Evolutionary conservation across 2,329 filamentous ascomycete species (phyloP).

Genomic region (Aspergillus vadensis): DNA sequence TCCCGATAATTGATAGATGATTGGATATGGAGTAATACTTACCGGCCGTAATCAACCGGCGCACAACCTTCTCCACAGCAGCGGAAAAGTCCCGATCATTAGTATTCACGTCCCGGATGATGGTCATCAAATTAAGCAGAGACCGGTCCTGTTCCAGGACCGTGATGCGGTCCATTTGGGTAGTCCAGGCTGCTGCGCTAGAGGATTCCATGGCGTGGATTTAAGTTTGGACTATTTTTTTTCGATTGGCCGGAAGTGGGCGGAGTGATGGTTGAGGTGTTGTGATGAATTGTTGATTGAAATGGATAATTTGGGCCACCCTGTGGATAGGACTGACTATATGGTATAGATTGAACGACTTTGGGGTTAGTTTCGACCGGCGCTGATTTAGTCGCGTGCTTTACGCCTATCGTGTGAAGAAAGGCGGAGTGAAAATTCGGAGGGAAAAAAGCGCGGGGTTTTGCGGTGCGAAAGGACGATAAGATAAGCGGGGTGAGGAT

Average conservation of each 20-base stretch:
- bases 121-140: conserved; percentile 21
- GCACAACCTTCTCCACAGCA: conserved; percentile 16
- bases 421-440: not conserved
- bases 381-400: not conserved
- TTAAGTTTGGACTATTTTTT: not conserved
- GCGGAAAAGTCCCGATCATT: conserved; percentile 11
- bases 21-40: not conserved
- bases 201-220: not conserved
- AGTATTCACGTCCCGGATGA: conserved; percentile 19
- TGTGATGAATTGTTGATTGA: not conserved
- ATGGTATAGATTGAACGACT: not conserved
- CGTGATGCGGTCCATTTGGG: conserved; percentile 2
- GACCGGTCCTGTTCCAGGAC: conserved; percentile 17
- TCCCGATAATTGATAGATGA: not conserved
- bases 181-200: not conserved
- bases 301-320: not conserved
- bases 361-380: not conserved
- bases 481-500: not conserved
- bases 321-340: not conserved
- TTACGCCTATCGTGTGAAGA: not conserved
- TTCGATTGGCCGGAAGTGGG: not conserved
- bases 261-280: not conserved
- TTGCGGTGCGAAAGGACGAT: not conserved
- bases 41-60: conserved; percentile 16
- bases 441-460: not conserved